These are phyloP conservation scores for Linum usitatissimum DNA, from an alignment of 345 rosid genomes.

Conservation along the genomic window DNA sequence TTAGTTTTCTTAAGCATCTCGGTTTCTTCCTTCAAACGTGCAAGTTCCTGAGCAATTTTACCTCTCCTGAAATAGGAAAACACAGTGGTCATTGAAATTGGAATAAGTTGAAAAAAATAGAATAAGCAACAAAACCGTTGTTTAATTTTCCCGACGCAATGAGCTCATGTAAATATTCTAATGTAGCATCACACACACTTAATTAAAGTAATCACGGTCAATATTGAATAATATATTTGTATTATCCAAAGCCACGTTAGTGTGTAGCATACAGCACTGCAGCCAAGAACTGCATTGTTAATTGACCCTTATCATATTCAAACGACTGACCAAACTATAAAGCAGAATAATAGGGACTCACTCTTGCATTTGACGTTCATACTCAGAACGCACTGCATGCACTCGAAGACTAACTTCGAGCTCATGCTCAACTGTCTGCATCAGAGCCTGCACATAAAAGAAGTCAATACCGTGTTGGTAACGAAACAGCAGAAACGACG, in stretches of 20 bases:
- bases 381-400: constrained; percentile 86
- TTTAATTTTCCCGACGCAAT: too few species aligned
- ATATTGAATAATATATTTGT: too few species aligned
- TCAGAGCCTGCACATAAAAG: constrained; percentile 46
- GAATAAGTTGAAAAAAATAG: too few species aligned
- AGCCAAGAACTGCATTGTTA: too few species aligned
- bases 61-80: constrained; percentile 65
- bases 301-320: too few species aligned
- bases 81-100: constrained; percentile 15
- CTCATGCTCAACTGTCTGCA: constrained; percentile 90
- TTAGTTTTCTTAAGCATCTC: constrained; percentile 43
- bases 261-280: too few species aligned
- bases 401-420: constrained; percentile 86
- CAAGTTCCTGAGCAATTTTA: constrained; percentile 78
- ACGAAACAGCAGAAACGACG: background rate
- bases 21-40: constrained; percentile 72
- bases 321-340: too few species aligned
- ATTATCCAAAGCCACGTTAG: too few species aligned
- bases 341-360: constrained; percentile 30
- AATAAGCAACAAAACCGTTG: too few species aligned
- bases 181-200: too few species aligned
- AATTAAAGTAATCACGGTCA: too few species aligned
- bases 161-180: too few species aligned
- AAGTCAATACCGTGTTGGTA: constrained; percentile 6
- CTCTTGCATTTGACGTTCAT: constrained; percentile 92